phyloP scores from a whole-genome alignment of 179 eudicot genomes.

The Heliamphora pulchella region DNA sequence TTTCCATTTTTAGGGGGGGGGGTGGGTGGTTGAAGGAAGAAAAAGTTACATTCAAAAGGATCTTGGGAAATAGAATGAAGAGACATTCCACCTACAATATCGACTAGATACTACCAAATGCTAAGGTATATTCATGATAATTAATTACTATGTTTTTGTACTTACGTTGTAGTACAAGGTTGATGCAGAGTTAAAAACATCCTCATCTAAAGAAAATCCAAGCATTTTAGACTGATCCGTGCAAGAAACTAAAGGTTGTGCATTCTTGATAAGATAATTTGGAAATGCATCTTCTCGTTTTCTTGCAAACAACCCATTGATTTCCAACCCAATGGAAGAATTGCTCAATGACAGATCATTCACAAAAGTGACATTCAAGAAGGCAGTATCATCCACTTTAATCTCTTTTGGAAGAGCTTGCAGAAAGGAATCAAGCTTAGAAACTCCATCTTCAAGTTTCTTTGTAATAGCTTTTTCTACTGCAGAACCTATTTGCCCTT shows the following conservation, averaged over 20 bases:
- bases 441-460: slow-evolving; percentile 49
- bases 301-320: slow-evolving; percentile 64
- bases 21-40: not conserved
- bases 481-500: slow-evolving; percentile 61
- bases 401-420: slow-evolving; percentile 67
- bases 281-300: slow-evolving; percentile 23
- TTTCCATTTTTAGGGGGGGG: too few relatives aligned
- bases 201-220: slow-evolving; percentile 61
- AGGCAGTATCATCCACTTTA: slow-evolving; percentile 61
- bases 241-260: slow-evolving; percentile 32
- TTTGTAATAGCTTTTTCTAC: slow-evolving; percentile 73
- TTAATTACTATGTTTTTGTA: not conserved
- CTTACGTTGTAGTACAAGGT: slow-evolving; percentile 57
- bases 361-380: slow-evolving; percentile 62
- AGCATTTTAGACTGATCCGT: slow-evolving; percentile 58
- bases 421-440: slow-evolving; percentile 50
- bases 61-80: not conserved
- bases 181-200: slow-evolving; percentile 67
- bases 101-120: not conserved
- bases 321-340: slow-evolving; percentile 69
- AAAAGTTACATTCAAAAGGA: not conserved
- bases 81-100: not conserved
- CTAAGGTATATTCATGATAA: not conserved
- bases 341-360: slow-evolving; percentile 45
- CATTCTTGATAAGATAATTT: slow-evolving; percentile 22